Evolutionary conservation across 2,329 filamentous ascomycete species (phyloP), one percentile per base, ranked within the genome.

Genomic region (Epichloe gansuensis): DNA sequence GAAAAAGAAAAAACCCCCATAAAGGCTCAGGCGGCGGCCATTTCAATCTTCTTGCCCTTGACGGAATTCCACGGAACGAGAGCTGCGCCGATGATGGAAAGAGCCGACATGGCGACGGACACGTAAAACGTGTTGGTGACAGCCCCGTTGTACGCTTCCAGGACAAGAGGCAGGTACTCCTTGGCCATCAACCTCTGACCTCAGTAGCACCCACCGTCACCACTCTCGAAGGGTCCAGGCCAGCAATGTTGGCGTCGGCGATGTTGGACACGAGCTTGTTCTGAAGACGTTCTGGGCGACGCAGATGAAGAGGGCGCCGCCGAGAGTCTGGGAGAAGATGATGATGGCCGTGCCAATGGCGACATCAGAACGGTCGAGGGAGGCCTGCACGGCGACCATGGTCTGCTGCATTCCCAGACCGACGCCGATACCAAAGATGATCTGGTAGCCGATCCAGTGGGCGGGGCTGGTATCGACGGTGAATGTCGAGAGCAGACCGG

Each of bases 281-380:
- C 48, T 69, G 54, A 81, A 77, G 15, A 80, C 69, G 52, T 71
- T 73, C 56, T 80, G 71, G 1, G 67, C 76, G 25, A 77, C 68
- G 3, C 71, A 72, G 31, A 81, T 69, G 55, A 80, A 80, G 1
- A 81, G 60, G 5, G 71, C 65, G 5, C 71, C 70, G 28, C 69
- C 72, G 0, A 76, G 60, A 0, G 67, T 68, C 58, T 74, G 72
- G 15, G 62, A 52, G 55, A 78, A 77, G 42, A 77, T 67, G 38
- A 75, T 67, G n/a, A 69, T 62, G 1, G 74, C 70, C 11, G 70
- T 72, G 3, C 72, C 74, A 5, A 69, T 71, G 2, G 73, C 68
- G n/a, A 76, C 69, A 46, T 77, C 72, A 1, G 62, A 61, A 28
- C 64, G 58, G 5, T 60, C 60, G 4, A 77, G 63, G 1, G 75